Base-by-base conservation (phyloP, 1,139 yeast genomes). In the Arxiozyma slooffiae region DNA sequence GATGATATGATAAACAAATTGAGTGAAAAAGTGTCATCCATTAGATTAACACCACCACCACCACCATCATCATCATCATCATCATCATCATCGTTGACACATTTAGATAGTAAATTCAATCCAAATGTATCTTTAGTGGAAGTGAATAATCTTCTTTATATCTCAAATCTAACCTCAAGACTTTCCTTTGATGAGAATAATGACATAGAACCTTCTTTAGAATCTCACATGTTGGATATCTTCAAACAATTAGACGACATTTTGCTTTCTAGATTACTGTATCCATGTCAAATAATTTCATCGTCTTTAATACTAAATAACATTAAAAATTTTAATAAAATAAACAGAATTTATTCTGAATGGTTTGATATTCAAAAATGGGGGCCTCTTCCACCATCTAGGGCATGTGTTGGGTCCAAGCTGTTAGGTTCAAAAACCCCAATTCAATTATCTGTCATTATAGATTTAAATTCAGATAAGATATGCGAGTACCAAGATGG, bases 321-420 rank as follows among this genome's bases (percentile, higher is more conserved):
- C 51, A 90, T 92, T 90, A 47, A 67, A 0, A 66, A 77, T 49
- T 92, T 92, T 66, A 70, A 71, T 1, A 66, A 60, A 6, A 76
- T 90, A 22, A 92, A 92, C 62, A 49, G 63, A 1, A 70, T 80
- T 1, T 92, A 92, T 63, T 72, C 72, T 38, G 54, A 65, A 1
- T 72, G 70, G 53, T 89, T 90, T 62, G 66, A 69, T 3, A 50
- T 58, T 9, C 23, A 52, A 2, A 55, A 55, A 26, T 52, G 58
- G 48, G 70, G 72, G 2, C 79, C 82, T 7, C 73, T 78, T 23
- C 97, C 97, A 1, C 97, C 98, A 0, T 80, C 97, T 0, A 76
- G 98, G 56, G 80, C 87, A 0, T 90, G 97, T 66, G 78, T 92
- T 14, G 83, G 84, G 52, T 78, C 95, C 0, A 56, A 60, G 0